These are phyloP conservation scores for Emmonsiellopsis sp. DNA, from an alignment of 2,329 filamentous ascomycete genomes.

Conservation along the genomic window DNA sequence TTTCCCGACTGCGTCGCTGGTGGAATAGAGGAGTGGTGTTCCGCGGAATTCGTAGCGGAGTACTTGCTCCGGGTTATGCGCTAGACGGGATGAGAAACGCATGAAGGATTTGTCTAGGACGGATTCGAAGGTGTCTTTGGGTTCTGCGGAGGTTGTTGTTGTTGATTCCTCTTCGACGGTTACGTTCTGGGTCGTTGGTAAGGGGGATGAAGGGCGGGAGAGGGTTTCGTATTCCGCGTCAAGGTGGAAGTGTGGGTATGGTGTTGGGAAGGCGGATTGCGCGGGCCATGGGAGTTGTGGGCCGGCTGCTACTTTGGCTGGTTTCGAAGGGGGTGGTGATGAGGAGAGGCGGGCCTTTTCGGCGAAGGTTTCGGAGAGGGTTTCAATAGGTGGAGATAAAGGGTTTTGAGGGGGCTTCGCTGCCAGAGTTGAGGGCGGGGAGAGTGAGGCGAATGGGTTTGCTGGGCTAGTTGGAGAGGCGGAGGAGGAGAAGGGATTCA, in stretches of 20 bases:
- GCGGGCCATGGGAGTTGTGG: constrained; percentile 64
- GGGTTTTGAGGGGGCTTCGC: constrained; percentile 35
- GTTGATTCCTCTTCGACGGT: constrained; percentile 25
- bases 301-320: constrained; percentile 19
- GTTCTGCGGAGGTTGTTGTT: constrained; percentile 27
- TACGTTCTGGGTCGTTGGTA: constrained; percentile 37
- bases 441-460: constrained; percentile 53
- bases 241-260: constrained; percentile 70
- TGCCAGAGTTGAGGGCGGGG: constrained; percentile 30
- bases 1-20: constrained; percentile 63
- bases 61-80: constrained; percentile 73
- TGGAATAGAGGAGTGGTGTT: constrained; percentile 67
- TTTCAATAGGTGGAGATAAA: constrained; percentile 15
- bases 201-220: constrained; percentile 44
- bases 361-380: constrained; percentile 67
- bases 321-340: constrained; percentile 22
- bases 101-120: constrained; percentile 67
- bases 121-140: constrained; percentile 67
- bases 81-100: constrained; percentile 66
- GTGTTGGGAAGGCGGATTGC: constrained; percentile 50
- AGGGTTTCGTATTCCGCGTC: constrained; percentile 91
- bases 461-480: constrained; percentile 24
- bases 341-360: constrained; percentile 53
- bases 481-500: constrained; percentile 48
- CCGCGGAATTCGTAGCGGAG: constrained; percentile 73